These are phyloP conservation scores for Nyssa sinensis DNA, from an alignment of 148 eudicot species.

Conservation along the genomic window DNA sequence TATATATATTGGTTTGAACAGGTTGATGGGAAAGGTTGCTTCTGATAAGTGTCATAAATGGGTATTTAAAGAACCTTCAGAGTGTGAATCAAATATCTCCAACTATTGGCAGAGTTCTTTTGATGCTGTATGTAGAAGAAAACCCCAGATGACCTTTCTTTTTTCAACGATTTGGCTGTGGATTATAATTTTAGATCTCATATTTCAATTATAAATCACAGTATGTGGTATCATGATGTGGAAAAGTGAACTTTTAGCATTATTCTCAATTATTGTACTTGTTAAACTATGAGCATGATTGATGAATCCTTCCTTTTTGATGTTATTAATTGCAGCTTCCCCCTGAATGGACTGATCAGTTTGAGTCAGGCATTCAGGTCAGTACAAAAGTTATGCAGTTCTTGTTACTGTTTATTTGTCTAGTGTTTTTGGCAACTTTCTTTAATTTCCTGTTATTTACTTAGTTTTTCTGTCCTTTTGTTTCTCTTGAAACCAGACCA, in stretches of 20 bases:
- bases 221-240: no score
- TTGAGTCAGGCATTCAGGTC: slow-evolving; percentile 97
- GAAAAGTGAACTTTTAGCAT: slow-evolving; percentile 18
- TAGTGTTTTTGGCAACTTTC: not conserved
- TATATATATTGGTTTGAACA: slow-evolving; percentile 34
- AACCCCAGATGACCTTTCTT: slow-evolving; percentile 1
- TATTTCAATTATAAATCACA: not conserved
- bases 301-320: slow-evolving; percentile 14
- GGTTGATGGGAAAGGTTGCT: slow-evolving; percentile 99
- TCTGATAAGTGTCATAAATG: slow-evolving; percentile 99
- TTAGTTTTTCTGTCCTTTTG: not conserved
- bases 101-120: slow-evolving; percentile 99
- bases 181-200: not conserved
- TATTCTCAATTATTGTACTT: not conserved
- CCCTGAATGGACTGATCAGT: slow-evolving; percentile 96
- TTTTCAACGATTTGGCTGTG: not conserved
- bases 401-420: not conserved
- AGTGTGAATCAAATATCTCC: slow-evolving; percentile 86
- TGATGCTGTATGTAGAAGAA: slow-evolving; percentile 79
- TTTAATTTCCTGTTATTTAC: not conserved
- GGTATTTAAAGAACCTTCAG: slow-evolving; percentile 99
- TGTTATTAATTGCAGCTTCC: slow-evolving; percentile 65
- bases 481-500: slow-evolving; percentile 54
- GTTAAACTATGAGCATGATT: slow-evolving; percentile 7
- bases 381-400: slow-evolving; percentile 10